Evolutionary conservation across 371 early-diverging fungal genomes (phyloP).

Genomic region (Sporodiniella umbellata): DNA sequence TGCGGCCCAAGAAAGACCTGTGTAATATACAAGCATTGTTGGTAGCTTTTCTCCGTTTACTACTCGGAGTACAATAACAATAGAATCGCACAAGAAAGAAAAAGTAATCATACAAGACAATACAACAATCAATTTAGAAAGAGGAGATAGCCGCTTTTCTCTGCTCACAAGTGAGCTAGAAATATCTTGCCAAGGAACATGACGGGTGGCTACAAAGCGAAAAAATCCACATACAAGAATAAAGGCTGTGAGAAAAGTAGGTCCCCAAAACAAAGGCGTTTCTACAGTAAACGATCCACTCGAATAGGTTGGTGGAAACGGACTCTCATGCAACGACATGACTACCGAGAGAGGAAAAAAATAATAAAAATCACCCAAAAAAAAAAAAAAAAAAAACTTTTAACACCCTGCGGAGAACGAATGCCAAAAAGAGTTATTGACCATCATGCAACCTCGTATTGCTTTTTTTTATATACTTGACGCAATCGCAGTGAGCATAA

Average conservation of each 20-base stretch:
- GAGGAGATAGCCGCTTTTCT: constrained; percentile 15
- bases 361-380: background rate
- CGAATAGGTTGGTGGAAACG: constrained; percentile 3
- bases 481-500: background rate
- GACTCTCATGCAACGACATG: background rate
- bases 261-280: constrained; percentile 16
- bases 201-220: constrained; percentile 9
- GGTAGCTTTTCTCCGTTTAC: constrained; percentile 27
- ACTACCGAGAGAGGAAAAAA: background rate
- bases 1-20: constrained; percentile 30
- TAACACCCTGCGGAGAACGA: background rate
- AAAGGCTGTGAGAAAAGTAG: constrained; percentile 10
- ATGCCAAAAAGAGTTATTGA: background rate
- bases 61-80: constrained; percentile 27
- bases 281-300: background rate
- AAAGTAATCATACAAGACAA: constrained; percentile 22
- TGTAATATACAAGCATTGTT: constrained; percentile 31
- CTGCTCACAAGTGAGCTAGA: constrained; percentile 5
- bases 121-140: constrained; percentile 29
- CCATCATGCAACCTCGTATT: background rate
- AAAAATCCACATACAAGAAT: constrained; percentile 4
- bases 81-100: constrained; percentile 30
- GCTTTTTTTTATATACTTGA: background rate
- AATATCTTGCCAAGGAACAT: constrained; percentile 17
- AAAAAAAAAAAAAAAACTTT: background rate